Evolutionary conservation across 768 basidiomycete species (phyloP), one percentile per base, ranked within the genome.

Genomic region (Podaxis sp.): DNA sequence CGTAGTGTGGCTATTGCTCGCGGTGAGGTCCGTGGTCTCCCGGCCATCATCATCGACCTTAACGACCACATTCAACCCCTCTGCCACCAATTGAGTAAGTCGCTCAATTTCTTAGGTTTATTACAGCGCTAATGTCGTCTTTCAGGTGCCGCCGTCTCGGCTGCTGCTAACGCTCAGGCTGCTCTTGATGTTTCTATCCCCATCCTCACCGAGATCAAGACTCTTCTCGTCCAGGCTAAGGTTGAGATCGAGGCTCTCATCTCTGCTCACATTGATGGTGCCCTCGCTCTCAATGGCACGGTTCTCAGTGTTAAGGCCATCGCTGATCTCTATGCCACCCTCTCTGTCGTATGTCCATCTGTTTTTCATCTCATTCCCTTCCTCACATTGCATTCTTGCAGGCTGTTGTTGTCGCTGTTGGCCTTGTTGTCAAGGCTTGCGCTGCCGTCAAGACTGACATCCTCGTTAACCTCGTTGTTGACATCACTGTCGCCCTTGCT

Each of bases 151-250:
- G 56, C n/a, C 17, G 2, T 57, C 24, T 44, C 38, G 8, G 56
- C 17, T 28, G 38, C 40, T 8, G 33, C 13, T 44, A 20, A 24
- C 12, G 33, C 36, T 26, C n/a, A 40, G 8, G 51, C 33, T 22
- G 57, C 57, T 4, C 60, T 67, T 30, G 54, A 68, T n/a, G 61
- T 66, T 15, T 30, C 69, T 12, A 15, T 64, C 24, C 41, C 65
- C 20, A 60, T 69, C 38, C 54, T 69, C 28, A 56, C 50, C 0
- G 56, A 69, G 15, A 64, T 70, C 33, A n/a, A 64, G 50, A 41
- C 5, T 20, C 22, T 62, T 37, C 33, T 71, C 15, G 17, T 22
- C 33, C 50, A 20, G 4, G 68, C 65, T 36, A 44, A 63, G 26
- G 57, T 8, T 12, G 53, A 58, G 17, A 60, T 70, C 22, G 56